Evolutionary conservation across 1,284 basidiomycete genomes (phyloP).

Genomic region (Hypsizygus ulmarius): DNA sequence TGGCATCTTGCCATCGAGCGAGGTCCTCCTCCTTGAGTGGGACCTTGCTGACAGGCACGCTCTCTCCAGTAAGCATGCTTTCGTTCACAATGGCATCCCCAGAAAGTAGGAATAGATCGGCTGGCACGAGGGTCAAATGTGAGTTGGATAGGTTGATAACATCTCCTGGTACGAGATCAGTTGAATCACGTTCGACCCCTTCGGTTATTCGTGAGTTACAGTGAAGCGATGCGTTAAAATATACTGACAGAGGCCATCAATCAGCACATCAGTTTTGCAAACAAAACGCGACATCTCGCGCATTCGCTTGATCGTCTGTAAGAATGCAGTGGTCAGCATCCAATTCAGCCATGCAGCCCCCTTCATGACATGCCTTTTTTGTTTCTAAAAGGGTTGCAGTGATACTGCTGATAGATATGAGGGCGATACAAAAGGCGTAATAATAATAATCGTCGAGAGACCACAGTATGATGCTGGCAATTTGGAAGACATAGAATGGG

Average conservation of each 20-base stretch:
- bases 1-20: constrained; percentile 64
- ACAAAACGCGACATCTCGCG: constrained; percentile 94
- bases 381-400: constrained; percentile 90
- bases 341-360: constrained; percentile 1
- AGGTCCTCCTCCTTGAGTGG: constrained; percentile 76
- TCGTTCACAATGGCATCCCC: constrained; percentile 99
- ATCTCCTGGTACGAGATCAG: constrained; percentile 89
- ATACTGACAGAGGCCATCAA: constrained; percentile 68
- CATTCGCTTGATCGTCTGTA: constrained; percentile 89
- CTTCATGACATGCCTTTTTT: constrained; percentile 58
- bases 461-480: constrained; percentile 95
- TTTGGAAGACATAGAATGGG: constrained; percentile 98
- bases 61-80: constrained; percentile 97
- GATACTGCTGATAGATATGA: constrained; percentile 89
- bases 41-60: constrained; percentile 88
- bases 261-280: constrained; percentile 75
- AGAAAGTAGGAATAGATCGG: constrained; percentile 89
- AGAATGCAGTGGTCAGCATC: constrained; percentile 2
- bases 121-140: constrained; percentile 77
- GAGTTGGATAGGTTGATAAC: constrained; percentile 86
- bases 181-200: constrained; percentile 79
- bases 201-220: constrained; percentile 10
- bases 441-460: constrained; percentile 95
- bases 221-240: not conserved
- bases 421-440: constrained; percentile 95